Percentiles rank a stretch among this genome's conserved stretches.
phyloP scores from a whole-genome alignment of 2,329 filamentous ascomycete species.

The Trichoderma sp. region DNA sequence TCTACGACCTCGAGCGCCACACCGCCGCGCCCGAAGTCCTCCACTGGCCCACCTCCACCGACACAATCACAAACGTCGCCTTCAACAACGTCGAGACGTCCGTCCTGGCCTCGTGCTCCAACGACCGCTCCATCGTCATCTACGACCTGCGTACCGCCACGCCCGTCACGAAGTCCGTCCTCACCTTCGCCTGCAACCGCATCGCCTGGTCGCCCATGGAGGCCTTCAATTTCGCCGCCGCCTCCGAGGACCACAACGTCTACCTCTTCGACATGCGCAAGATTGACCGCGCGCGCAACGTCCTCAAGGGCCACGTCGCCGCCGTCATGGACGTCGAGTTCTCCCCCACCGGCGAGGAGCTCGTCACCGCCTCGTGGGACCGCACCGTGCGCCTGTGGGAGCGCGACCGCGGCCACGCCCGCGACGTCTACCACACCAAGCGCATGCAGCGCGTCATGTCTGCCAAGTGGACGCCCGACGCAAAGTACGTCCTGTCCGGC shows the following conservation, averaged over 20 bases:
- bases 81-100: conserved; percentile 97
- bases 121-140: conserved; percentile 83
- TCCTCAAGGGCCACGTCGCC: conserved; percentile 84
- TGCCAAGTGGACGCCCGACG: conserved; percentile 82
- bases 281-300: conserved; percentile 83
- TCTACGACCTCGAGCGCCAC: conserved; percentile 85
- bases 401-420: conserved; percentile 76
- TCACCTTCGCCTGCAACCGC: conserved; percentile 81
- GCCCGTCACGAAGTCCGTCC: conserved; percentile 77
- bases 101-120: conserved; percentile 81
- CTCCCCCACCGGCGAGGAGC: conserved; percentile 89
- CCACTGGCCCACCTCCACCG: conserved; percentile 83
- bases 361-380: conserved; percentile 85
- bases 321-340: conserved; percentile 98
- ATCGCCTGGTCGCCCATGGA: conserved; percentile 97
- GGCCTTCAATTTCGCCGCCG: conserved; percentile 91
- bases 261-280: conserved; percentile 91
- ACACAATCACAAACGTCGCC: conserved; percentile 84
- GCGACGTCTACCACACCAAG: conserved; percentile 96
- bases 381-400: conserved; percentile 87
- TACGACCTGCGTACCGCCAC: conserved; percentile 90
- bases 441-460: conserved; percentile 95
- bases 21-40: conserved; percentile 81
- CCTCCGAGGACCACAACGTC: conserved; percentile 91
- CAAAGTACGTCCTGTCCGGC: conserved; percentile 85